Percentiles rank a stretch among this genome's conserved stretches.
These are phyloP conservation scores for Laetiporus sulphureus DNA, from an alignment of 1,284 basidiomycete species.

Conservation along the genomic window DNA sequence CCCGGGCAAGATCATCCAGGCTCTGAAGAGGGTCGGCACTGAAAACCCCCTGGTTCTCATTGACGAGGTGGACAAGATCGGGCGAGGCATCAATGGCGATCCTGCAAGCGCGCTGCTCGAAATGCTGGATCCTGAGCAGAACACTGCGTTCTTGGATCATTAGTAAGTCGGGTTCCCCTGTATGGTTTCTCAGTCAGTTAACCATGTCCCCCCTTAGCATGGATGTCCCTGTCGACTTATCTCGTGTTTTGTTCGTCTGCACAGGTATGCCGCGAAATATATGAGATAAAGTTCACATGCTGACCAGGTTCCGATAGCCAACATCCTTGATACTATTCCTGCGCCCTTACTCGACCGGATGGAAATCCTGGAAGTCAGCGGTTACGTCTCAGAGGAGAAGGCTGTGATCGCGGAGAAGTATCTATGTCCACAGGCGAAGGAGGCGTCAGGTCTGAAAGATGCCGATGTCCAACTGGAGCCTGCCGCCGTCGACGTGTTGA, in stretches of 20 bases:
- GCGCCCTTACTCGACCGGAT: slow-evolving; percentile 94
- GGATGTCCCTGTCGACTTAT: slow-evolving; percentile 96
- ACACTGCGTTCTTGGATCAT: slow-evolving; percentile 92
- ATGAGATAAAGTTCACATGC: slow-evolving; percentile 1
- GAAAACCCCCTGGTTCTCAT: slow-evolving; percentile 97
- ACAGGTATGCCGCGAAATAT: slow-evolving; percentile 49
- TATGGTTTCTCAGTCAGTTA: not conserved
- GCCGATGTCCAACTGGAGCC: slow-evolving; percentile 77
- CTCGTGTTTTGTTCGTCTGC: slow-evolving; percentile 95
- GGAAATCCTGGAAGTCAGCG: slow-evolving; percentile 96
- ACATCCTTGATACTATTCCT: slow-evolving; percentile 93
- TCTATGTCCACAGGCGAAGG: slow-evolving; percentile 92
- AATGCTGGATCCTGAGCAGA: slow-evolving; percentile 99
- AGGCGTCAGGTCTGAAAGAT: slow-evolving; percentile 80
- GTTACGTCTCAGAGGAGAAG: slow-evolving; percentile 98
- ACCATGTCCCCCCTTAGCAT: slow-evolving; percentile 44
- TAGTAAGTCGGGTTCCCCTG: slow-evolving; percentile 51
- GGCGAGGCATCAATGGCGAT: slow-evolving; percentile 93
- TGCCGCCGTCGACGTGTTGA: slow-evolving; percentile 83
- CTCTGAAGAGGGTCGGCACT: slow-evolving; percentile 92
- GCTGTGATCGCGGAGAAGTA: slow-evolving; percentile 88
- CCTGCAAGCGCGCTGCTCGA: slow-evolving; percentile 92
- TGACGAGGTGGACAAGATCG: slow-evolving; percentile 99
- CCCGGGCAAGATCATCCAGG: slow-evolving; percentile 97
- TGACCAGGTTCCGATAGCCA: slow-evolving; percentile 43